These are phyloP conservation scores for Lophiotrema nucula DNA, from an alignment of 495 filamentous ascomycete genomes.

Conservation along the genomic window DNA sequence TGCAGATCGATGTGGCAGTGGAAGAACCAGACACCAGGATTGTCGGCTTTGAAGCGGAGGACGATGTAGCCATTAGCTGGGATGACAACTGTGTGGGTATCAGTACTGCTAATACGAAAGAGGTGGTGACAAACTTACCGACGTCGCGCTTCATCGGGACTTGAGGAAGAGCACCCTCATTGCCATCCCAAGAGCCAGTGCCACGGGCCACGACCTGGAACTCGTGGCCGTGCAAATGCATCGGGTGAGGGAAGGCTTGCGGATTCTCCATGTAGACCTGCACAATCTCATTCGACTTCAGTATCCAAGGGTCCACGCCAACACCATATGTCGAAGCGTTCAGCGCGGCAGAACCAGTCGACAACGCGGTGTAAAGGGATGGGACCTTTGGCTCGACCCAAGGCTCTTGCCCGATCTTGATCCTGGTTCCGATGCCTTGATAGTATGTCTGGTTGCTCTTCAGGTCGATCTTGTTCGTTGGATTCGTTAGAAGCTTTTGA, in stretches of 20 bases:
- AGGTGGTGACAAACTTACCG: conserved; percentile 15
- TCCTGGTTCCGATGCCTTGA: conserved; percentile 23
- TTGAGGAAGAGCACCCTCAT: conserved; percentile 43
- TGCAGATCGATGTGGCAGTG: conserved; percentile 62
- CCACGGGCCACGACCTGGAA: conserved; percentile 69
- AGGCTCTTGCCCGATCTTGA: conserved; percentile 16
- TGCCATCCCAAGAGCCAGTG: conserved; percentile 47
- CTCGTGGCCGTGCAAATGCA: conserved; percentile 63
- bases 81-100: conserved; percentile 42
- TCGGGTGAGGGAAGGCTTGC: conserved; percentile 38
- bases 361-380: conserved; percentile 71
- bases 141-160: conserved; percentile 59
- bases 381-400: conserved; percentile 62
- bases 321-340: conserved; percentile 69
- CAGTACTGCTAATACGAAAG: background rate
- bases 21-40: conserved; percentile 75
- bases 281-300: conserved; percentile 64
- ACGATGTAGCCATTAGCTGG: conserved; percentile 47
- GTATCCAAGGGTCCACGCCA: conserved; percentile 65
- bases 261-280: conserved; percentile 66
- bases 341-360: conserved; percentile 59
- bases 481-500: background rate
- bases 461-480: conserved; percentile 19
- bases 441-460: conserved; percentile 23
- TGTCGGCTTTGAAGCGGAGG: conserved; percentile 54